These are phyloP conservation scores for Bacidia rubella DNA, from an alignment of 495 filamentous ascomycete genomes.

Conservation along the genomic window DNA sequence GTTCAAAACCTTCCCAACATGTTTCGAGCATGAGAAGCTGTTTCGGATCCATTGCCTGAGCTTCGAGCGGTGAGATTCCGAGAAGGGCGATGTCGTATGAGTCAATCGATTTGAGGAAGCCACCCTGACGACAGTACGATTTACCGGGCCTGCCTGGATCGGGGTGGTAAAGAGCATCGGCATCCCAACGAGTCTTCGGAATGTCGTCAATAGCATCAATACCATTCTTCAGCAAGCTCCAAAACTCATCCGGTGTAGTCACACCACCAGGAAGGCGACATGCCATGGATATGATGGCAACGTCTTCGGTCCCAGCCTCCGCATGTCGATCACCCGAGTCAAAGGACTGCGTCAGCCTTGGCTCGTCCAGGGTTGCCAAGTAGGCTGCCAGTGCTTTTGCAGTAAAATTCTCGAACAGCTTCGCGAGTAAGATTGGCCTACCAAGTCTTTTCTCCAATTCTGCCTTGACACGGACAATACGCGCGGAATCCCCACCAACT, in stretches of 20 bases:
- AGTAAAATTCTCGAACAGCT: slow-evolving; percentile 23
- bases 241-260: slow-evolving; percentile 19
- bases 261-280: slow-evolving; percentile 21
- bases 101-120: slow-evolving; percentile 50
- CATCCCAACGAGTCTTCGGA: slow-evolving; percentile 17
- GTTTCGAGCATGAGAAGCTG: slow-evolving; percentile 62
- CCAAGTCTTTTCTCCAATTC: slow-evolving; percentile 17
- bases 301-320: slow-evolving; percentile 9
- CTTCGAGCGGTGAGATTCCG: slow-evolving; percentile 27
- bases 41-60: slow-evolving; percentile 61
- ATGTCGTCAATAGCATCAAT: slow-evolving; percentile 15
- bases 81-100: slow-evolving; percentile 12
- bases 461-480: slow-evolving; percentile 14
- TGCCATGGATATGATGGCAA: slow-evolving; percentile 24
- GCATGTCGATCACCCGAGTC: not conserved
- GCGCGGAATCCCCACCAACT: slow-evolving; percentile 20
- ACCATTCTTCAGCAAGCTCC: slow-evolving; percentile 21
- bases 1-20: slow-evolving; percentile 65
- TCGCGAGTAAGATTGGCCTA: slow-evolving; percentile 11
- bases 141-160: slow-evolving; percentile 11
- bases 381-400: slow-evolving; percentile 20
- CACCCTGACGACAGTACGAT: slow-evolving; percentile 35
- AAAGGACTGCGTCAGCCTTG: not conserved
- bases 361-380: slow-evolving; percentile 1
- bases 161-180: slow-evolving; percentile 9